Evolutionary conservation across 1,139 yeast genomes (phyloP).

Genomic region (Sugiyamaella xylanicola): DNA sequence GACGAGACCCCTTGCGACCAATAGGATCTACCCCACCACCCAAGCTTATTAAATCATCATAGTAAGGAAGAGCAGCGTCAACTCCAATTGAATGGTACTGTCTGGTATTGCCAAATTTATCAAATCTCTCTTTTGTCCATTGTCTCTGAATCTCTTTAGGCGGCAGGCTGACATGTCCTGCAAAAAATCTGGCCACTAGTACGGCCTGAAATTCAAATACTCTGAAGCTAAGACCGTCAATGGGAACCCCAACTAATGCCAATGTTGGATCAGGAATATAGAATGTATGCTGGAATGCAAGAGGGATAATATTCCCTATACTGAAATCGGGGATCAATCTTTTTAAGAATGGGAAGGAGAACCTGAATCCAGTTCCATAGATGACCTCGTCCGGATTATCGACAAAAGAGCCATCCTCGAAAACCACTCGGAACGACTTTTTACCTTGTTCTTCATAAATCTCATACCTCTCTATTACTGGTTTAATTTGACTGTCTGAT

Average conservation of each 20-base stretch:
- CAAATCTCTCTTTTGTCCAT: constrained; percentile 14
- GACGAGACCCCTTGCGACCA: constrained; percentile 7
- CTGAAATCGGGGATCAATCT: constrained; percentile 19
- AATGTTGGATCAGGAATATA: constrained; percentile 19
- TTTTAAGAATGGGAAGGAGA: constrained; percentile 15
- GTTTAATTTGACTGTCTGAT: constrained; percentile 8
- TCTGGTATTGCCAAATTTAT: constrained; percentile 16
- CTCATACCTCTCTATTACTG: constrained; percentile 19
- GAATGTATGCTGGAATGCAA: constrained; percentile 24
- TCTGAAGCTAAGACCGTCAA: constrained; percentile 22
- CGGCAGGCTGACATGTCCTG: constrained; percentile 20
- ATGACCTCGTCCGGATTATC: constrained; percentile 19
- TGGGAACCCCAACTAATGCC: constrained; percentile 22
- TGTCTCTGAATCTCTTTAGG: constrained; percentile 19
- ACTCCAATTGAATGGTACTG: constrained; percentile 23
- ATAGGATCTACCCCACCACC: constrained; percentile 19
- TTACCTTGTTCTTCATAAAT: constrained; percentile 13
- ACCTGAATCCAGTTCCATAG: constrained; percentile 22
- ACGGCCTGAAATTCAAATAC: constrained; percentile 25
- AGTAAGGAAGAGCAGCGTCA: constrained; percentile 22
- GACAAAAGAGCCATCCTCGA: constrained; percentile 16
- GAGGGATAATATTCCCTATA: constrained; percentile 19
- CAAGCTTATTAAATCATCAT: constrained; percentile 13
- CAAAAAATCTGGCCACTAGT: constrained; percentile 21
- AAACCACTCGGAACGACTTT: constrained; percentile 14